phyloP scores from a whole-genome alignment of 306 rosid species.

The Prunus mira region DNA sequence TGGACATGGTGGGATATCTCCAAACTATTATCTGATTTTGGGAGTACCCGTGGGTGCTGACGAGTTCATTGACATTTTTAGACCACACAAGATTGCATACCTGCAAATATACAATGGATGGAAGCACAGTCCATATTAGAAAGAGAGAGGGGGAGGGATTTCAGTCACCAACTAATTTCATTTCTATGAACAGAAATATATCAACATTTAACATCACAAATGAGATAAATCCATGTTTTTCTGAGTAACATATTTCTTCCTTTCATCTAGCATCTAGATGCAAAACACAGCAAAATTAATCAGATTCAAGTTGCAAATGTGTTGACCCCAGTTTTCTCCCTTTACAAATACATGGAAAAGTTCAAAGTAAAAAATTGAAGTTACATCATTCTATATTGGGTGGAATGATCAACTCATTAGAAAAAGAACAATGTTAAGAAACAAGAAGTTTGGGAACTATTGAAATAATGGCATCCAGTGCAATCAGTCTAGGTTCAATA shows the following conservation, averaged over 20 bases:
- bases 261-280: not conserved
- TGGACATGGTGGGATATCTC: conserved; percentile 98
- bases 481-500: not conserved
- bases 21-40: conserved; percentile 98
- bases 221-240: not conserved
- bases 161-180: not conserved
- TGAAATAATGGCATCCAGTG: not conserved
- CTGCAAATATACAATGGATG: conserved; percentile 42
- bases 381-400: not conserved
- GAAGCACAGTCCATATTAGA: conserved; percentile 1
- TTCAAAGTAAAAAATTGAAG: not conserved
- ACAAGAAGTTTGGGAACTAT: not conserved
- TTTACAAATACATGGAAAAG: not conserved
- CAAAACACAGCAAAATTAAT: not conserved
- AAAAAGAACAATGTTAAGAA: not conserved
- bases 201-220: not conserved
- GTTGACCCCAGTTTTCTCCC: not conserved
- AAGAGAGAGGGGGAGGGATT: not conserved
- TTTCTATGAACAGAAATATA: not conserved
- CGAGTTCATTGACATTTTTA: conserved; percentile 94
- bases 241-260: not conserved
- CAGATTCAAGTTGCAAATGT: not conserved
- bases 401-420: not conserved
- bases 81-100: conserved; percentile 99
- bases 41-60: conserved; percentile 97